Conservation (phyloP, 306 rosid species). For the Cyamopsis tetragonoloba region DNA sequence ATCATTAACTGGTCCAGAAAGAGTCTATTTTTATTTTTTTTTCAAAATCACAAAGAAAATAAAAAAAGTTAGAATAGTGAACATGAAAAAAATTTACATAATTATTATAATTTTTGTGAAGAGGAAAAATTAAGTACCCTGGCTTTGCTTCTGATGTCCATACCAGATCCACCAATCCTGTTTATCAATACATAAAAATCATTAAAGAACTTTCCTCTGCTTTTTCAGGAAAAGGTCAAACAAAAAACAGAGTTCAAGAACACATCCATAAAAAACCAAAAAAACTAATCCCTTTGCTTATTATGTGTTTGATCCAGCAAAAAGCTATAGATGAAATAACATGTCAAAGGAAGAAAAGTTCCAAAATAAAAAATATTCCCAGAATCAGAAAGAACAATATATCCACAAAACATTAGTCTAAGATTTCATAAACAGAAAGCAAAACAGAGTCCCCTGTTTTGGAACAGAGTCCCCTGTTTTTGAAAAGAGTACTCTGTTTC, state of each 20-base stretch:
- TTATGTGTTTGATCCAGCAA: neutral
- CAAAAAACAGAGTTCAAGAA: neutral
- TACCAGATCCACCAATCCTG: conserved; percentile 80
- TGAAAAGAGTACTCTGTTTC: conserved; percentile 18
- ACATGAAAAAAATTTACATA: neutral
- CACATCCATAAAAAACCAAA: neutral
- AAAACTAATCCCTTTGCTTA: neutral
- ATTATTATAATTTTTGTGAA: neutral
- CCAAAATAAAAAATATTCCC: conserved; percentile 23
- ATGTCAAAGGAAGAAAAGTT: neutral
- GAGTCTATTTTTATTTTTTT: conserved; percentile 37
- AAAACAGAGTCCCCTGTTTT: conserved; percentile 28
- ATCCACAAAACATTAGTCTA: conserved; percentile 9
- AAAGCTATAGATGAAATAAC: neutral
- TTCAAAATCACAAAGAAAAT: neutral
- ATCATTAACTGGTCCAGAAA: conserved; percentile 50
- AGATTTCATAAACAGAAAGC: neutral
- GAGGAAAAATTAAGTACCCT: conserved; percentile 32
- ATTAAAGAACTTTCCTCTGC: neutral
- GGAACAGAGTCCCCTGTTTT: conserved; percentile 18
- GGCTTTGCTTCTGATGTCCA: conserved; percentile 68
- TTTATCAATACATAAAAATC: neutral
- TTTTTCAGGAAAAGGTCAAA: neutral
- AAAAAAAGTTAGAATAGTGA: neutral
- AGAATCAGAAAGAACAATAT: conserved; percentile 18